phyloP scores from a whole-genome alignment of 108 stramenopile genomes.

The Nitzschia sp. region DNA sequence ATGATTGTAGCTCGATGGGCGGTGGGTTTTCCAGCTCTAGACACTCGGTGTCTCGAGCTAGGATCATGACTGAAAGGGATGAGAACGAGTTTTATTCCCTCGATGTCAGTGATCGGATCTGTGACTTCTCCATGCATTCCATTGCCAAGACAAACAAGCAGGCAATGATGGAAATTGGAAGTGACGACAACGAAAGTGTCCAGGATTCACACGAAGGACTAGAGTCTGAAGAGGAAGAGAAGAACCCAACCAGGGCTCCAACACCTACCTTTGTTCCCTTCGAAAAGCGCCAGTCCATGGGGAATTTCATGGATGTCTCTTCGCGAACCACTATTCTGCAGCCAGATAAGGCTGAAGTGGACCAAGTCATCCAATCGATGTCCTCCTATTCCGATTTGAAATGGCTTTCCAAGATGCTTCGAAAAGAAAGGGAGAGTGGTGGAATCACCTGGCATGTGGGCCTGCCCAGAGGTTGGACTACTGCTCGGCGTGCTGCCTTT shows the following conservation, averaged over 20 bases:
- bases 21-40: conserved; percentile 13
- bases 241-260: not conserved
- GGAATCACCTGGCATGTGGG: conserved; percentile 60
- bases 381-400: conserved; percentile 68
- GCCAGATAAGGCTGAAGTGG: conserved; percentile 19
- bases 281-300: conserved; percentile 4
- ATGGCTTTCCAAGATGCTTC: conserved; percentile 54
- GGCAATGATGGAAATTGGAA: conserved; percentile 18
- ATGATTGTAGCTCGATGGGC: conserved; percentile 4
- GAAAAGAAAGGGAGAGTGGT: conserved; percentile 33
- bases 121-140: not conserved
- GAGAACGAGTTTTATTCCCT: not conserved
- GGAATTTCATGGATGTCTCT: no score
- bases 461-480: conserved; percentile 45
- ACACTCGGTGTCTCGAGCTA: not conserved
- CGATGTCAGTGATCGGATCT: not conserved
- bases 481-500: conserved; percentile 50
- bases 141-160: not conserved
- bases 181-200: conserved; percentile 13
- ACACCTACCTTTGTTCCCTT: conserved; percentile 18
- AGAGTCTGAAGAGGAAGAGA: conserved; percentile 9
- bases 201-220: conserved; percentile 8
- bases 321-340: not conserved
- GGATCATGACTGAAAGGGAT: not conserved
- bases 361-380: conserved; percentile 48